phyloP scores from a whole-genome alignment of 108 stramenopile species.

The Fragilariopsis cylindrus region DNA sequence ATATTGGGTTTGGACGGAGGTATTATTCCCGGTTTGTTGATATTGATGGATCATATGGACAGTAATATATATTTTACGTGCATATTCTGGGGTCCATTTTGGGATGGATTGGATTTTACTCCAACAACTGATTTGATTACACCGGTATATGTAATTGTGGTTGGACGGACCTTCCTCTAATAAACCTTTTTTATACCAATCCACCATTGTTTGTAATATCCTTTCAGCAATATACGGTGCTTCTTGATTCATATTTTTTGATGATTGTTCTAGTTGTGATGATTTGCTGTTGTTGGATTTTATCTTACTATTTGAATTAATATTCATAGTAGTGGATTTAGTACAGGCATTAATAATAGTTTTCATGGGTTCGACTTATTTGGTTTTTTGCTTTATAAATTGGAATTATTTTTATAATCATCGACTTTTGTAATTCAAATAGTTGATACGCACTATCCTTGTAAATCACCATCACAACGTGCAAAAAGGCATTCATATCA shows the following conservation, averaged over 20 bases:
- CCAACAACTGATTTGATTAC: constrained; percentile 10
- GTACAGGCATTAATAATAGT: constrained; percentile 9
- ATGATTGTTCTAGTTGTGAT: too few relatives aligned
- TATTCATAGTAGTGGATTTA: not conserved
- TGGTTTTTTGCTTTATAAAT: not conserved
- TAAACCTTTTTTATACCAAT: not conserved
- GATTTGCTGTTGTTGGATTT: too few relatives aligned
- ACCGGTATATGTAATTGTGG: not conserved
- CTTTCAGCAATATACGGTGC: not conserved
- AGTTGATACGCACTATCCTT: not conserved
- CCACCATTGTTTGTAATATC: not conserved
- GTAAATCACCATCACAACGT: not conserved
- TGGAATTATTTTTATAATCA: not conserved
- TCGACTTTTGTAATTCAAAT: constrained; percentile 1
- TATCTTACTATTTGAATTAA: too few relatives aligned
- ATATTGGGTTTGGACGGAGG: not conserved
- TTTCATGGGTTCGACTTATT: not conserved
- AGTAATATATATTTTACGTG: too few relatives aligned
- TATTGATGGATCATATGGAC: not conserved
- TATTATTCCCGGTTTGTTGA: not conserved
- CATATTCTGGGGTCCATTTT: not conserved
- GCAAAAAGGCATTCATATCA: not conserved
- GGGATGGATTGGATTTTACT: not conserved
- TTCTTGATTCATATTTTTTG: too few relatives aligned
- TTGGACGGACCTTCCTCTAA: not conserved